Evolutionary conservation across 75 land plant species (phyloP).

Genomic region (Picea glauca): DNA sequence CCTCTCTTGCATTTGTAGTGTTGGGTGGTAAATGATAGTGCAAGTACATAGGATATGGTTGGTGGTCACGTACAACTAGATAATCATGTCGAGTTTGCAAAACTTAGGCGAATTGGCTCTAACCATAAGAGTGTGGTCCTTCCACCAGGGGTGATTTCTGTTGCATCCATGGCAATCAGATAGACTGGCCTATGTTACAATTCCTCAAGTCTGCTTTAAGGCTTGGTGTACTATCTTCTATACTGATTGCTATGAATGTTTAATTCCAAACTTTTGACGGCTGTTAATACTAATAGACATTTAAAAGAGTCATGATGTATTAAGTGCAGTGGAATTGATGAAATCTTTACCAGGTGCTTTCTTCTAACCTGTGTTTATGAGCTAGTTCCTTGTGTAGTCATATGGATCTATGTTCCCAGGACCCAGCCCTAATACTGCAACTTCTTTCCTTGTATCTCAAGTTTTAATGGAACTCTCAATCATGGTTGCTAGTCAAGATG

Average conservation of each 20-base stretch:
- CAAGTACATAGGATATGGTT: neutral
- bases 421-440: neutral
- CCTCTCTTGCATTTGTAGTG: neutral
- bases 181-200: too few species aligned
- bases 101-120: neutral
- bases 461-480: neutral
- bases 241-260: neutral
- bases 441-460: neutral
- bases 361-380: too few species aligned
- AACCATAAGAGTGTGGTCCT: neutral
- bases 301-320: neutral
- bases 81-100: neutral
- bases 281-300: neutral
- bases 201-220: too few species aligned
- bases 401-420: neutral
- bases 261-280: too few species aligned
- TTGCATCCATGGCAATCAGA: neutral
- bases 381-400: neutral
- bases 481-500: neutral
- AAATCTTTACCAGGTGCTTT: too few species aligned
- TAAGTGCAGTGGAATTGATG: neutral
- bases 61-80: neutral
- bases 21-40: neutral
- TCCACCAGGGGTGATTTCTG: neutral
- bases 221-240: neutral